These are phyloP conservation scores for Nitzschia sp. DNA, from an alignment of 108 stramenopile species.

Conservation along the genomic window DNA sequence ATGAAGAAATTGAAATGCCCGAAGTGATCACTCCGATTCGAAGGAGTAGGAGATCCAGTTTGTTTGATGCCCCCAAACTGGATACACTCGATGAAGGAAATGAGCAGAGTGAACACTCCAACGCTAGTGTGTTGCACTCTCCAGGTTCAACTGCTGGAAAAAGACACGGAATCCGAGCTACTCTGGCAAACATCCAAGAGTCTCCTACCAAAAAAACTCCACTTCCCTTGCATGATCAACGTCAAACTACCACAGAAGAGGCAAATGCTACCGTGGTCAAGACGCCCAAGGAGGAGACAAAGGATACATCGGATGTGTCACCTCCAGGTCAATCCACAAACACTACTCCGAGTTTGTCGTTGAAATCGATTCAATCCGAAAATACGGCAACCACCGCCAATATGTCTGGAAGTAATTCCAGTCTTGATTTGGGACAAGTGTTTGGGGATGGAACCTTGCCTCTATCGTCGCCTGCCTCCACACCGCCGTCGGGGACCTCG, in stretches of 20 bases:
- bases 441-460: conserved; percentile 3
- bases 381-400: background rate
- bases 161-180: background rate
- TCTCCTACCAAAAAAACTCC: background rate
- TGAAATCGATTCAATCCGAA: conserved; percentile 20
- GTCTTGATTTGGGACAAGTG: conserved; percentile 11
- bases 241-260: background rate
- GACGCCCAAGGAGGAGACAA: background rate
- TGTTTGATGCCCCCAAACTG: conserved; percentile 11
- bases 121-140: conserved; percentile 6
- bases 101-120: conserved; percentile 14
- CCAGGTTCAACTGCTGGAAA: background rate
- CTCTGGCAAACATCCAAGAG: background rate
- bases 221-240: background rate
- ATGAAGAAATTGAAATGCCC: conserved; percentile 18
- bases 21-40: conserved; percentile 21
- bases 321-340: background rate
- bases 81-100: conserved; percentile 14
- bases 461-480: background rate
- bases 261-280: background rate
- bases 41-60: background rate
- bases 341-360: background rate
- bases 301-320: background rate
- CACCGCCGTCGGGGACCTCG: background rate
- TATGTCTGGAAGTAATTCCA: conserved; percentile 6